Evolutionary conservation across 306 rosid genomes (phyloP).

Genomic region (Morella rubra): DNA sequence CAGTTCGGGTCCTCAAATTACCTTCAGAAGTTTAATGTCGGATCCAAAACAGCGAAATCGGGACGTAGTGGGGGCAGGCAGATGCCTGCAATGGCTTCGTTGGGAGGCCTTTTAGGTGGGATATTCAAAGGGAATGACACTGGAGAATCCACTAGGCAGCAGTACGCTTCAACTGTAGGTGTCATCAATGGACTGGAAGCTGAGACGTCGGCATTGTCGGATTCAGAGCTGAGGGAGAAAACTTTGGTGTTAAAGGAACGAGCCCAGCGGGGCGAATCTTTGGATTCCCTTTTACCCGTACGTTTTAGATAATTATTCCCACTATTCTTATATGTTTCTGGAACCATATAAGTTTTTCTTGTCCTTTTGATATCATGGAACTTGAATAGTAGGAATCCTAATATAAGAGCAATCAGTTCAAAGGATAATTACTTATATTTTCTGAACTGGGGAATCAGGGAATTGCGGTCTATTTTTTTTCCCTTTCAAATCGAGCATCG

Average conservation of each 20-base stretch:
- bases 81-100: conserved; percentile 48
- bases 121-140: conserved; percentile 79
- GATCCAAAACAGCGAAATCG: conserved; percentile 31
- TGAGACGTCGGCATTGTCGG: conserved; percentile 69
- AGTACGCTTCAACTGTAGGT: conserved; percentile 62
- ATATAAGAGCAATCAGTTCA: neutral
- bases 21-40: conserved; percentile 23
- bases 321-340: neutral
- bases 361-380: neutral
- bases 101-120: conserved; percentile 85
- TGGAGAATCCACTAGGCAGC: conserved; percentile 83
- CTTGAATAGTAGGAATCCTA: neutral
- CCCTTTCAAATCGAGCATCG: neutral
- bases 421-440: neutral
- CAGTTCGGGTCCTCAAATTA: conserved; percentile 36
- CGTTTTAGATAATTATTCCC: neutral
- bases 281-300: conserved; percentile 90
- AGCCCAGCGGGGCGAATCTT: conserved; percentile 64
- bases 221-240: conserved; percentile 73
- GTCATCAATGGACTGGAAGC: conserved; percentile 63
- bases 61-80: conserved; percentile 21
- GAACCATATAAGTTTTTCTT: neutral
- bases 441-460: neutral
- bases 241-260: conserved; percentile 59
- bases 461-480: neutral